These are phyloP conservation scores for Logfia minima DNA, from an alignment of 129 eudicot genomes.

Conservation along the genomic window DNA sequence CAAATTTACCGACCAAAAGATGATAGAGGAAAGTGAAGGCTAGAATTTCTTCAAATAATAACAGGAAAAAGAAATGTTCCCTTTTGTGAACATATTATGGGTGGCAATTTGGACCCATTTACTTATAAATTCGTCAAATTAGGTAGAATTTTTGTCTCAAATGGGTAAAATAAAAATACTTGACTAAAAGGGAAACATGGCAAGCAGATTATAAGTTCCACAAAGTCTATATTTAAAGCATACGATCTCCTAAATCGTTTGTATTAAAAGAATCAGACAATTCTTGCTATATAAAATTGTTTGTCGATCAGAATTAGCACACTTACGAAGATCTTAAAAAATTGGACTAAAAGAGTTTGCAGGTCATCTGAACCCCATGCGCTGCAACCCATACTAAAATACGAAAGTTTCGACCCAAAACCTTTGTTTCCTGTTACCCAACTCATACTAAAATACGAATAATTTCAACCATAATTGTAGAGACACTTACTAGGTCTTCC, in stretches of 20 bases:
- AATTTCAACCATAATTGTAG: background rate
- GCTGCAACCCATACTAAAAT: background rate
- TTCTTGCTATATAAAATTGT: too few species aligned
- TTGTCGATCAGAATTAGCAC: too few species aligned
- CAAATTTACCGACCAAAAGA: background rate
- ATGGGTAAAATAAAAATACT: background rate
- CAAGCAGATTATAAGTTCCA: background rate
- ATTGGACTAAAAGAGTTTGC: too few species aligned
- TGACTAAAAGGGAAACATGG: background rate
- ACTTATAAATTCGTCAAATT: background rate
- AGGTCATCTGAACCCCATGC: background rate
- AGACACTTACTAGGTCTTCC: slow-evolving; percentile 72
- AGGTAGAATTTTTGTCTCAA: background rate
- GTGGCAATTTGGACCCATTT: slow-evolving; percentile 11
- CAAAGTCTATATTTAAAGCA: background rate
- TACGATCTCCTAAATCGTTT: background rate
- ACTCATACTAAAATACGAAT: too few species aligned
- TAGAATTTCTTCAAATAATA: background rate
- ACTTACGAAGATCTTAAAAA: too few species aligned
- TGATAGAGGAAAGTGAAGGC: background rate
- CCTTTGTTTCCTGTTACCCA: too few species aligned
- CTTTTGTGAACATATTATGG: background rate
- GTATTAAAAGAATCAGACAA: background rate
- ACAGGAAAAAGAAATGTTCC: background rate
- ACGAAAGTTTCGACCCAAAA: background rate